Evolutionary conservation across 805 yeast genomes (phyloP).

Genomic region (Ogataea pignaliae): DNA sequence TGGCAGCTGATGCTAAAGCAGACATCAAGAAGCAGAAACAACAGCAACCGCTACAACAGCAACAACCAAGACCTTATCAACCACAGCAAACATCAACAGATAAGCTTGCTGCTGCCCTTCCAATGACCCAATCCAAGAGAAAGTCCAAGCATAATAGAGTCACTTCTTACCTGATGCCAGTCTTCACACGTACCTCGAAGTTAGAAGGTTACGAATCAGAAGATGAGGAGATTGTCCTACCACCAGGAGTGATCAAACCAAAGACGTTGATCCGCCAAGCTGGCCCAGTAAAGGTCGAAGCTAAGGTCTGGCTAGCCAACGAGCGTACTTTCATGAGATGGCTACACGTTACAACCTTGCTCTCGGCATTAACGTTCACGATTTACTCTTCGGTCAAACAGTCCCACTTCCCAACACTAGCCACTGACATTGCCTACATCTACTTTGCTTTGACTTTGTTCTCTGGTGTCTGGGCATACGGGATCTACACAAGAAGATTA

Average conservation of each 20-base stretch:
- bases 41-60: background rate
- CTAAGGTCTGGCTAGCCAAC: conserved; percentile 97
- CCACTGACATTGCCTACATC: conserved; percentile 67
- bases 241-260: conserved; percentile 88
- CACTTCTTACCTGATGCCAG: conserved; percentile 26
- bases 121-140: conserved; percentile 4
- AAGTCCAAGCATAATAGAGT: conserved; percentile 12
- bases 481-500: conserved; percentile 66
- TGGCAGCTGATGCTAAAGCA: conserved; percentile 35
- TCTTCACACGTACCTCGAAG: conserved; percentile 29
- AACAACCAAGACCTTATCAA: conserved; percentile 1
- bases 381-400: conserved; percentile 69
- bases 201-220: conserved; percentile 59
- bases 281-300: conserved; percentile 91
- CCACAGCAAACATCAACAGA: conserved; percentile 3
- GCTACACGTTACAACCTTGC: conserved; percentile 82
- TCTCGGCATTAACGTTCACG: conserved; percentile 81
- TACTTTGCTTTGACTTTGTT: conserved; percentile 81
- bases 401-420: conserved; percentile 60
- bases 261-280: conserved; percentile 73
- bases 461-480: conserved; percentile 87
- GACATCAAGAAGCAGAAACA: no score
- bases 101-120: conserved; percentile 2
- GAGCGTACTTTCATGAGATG: conserved; percentile 96
- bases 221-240: conserved; percentile 80